Evolutionary conservation across 1,139 yeast species (phyloP).

Genomic region (Sugiyamaella japonica): DNA sequence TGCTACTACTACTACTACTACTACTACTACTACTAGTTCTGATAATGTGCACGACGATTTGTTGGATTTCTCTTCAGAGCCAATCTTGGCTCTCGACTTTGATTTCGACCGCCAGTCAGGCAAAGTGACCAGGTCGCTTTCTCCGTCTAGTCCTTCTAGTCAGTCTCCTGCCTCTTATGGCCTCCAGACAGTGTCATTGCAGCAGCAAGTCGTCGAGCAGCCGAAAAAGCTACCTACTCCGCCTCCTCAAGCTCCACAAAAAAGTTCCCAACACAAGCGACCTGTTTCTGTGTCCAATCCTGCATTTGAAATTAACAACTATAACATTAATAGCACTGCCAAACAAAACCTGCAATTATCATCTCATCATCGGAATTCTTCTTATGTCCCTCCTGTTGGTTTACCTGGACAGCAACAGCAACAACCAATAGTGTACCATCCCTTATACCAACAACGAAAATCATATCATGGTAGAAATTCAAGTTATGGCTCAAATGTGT

Average conservation of each 20-base stretch:
- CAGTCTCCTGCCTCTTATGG: conserved; percentile 7
- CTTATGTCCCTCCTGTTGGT: neutral
- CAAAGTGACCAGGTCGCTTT: conserved; percentile 15
- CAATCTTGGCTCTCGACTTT: conserved; percentile 19
- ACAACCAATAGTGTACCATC: conserved; percentile 24
- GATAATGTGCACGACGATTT: neutral
- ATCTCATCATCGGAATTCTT: conserved; percentile 15
- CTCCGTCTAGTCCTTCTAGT: conserved; percentile 13
- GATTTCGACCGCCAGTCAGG: conserved; percentile 19
- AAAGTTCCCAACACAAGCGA: conserved; percentile 8
- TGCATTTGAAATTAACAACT: conserved; percentile 15
- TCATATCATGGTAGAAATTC: conserved; percentile 20
- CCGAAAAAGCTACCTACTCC: conserved; percentile 11
- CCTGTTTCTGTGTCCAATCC: conserved; percentile 12
- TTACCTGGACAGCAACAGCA: conserved; percentile 10
- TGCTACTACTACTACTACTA: neutral
- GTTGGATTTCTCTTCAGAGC: conserved; percentile 18
- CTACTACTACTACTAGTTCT: neutral
- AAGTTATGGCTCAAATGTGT: conserved; percentile 20
- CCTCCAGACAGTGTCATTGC: neutral
- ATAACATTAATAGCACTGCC: conserved; percentile 15
- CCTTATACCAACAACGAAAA: conserved; percentile 29
- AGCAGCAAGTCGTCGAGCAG: neutral
- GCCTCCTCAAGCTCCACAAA: conserved; percentile 10
- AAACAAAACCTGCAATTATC: conserved; percentile 1